Percentiles rank a stretch among this genome's conserved stretches.
Conservation (phyloP, 164 flowering plant species). For the Stephania cephalantha region DNA sequence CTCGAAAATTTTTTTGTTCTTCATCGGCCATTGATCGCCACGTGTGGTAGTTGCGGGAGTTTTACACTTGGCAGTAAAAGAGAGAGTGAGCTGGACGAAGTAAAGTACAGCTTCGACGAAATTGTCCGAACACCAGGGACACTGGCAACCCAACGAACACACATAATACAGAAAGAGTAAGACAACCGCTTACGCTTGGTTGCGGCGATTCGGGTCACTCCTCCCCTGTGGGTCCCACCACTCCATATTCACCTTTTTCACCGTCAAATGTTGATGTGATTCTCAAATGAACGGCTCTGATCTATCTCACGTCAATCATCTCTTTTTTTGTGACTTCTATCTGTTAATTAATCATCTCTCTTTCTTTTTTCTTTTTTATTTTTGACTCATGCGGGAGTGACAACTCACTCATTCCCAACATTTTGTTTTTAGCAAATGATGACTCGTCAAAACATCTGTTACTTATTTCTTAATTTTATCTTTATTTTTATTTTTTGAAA, state of each 20-base stretch:
- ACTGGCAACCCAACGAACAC: constrained; percentile 25
- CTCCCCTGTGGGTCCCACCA: neutral
- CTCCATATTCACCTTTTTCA: neutral
- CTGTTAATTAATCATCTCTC: too few relatives aligned
- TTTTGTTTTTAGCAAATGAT: too few relatives aligned
- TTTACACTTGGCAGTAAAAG: neutral
- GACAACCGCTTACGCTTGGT: constrained; percentile 24
- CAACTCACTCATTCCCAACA: too few relatives aligned
- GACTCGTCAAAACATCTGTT: too few relatives aligned
- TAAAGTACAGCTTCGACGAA: neutral
- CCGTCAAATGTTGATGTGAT: neutral
- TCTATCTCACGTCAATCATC: neutral
- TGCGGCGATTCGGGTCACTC: neutral
- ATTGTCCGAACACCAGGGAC: constrained; percentile 11
- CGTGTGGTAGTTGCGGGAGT: neutral
- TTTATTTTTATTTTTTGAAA: too few relatives aligned
- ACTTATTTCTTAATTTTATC: too few relatives aligned
- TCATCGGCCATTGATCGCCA: neutral
- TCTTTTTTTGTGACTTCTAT: too few relatives aligned
- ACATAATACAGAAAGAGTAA: constrained; percentile 21
- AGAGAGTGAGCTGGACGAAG: neutral
- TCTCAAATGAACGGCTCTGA: neutral
- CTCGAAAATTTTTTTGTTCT: neutral
- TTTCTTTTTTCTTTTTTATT: too few relatives aligned
- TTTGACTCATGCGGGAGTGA: too few relatives aligned